phyloP scores from a whole-genome alignment of 2,329 filamentous ascomycete species.

The Plenodomus tracheiphilus region DNA sequence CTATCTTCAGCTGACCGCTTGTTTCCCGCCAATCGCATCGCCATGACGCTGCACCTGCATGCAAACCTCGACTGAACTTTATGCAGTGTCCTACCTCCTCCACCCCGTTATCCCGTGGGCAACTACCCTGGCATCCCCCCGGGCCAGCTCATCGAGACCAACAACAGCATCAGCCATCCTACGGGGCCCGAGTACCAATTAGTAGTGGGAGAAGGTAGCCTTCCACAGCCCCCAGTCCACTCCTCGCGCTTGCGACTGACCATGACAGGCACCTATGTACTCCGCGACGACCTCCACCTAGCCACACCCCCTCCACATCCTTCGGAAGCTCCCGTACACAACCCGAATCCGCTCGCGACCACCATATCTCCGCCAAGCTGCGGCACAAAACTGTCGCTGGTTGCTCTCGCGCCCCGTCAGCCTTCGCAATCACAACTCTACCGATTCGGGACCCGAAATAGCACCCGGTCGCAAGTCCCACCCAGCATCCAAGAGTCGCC shows the following conservation, averaged over 20 bases:
- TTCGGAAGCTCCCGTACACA: conserved; percentile 83
- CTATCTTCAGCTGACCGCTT: conserved; percentile 15
- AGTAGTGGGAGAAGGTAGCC: conserved; percentile 80
- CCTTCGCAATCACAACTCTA: conserved; percentile 49
- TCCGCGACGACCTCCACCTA: conserved; percentile 88
- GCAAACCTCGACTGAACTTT: conserved; percentile 28
- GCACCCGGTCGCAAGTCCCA: conserved; percentile 47
- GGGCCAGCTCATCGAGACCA: conserved; percentile 86
- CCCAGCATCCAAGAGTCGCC: conserved; percentile 52
- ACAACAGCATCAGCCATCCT: conserved; percentile 82
- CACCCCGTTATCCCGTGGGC: conserved; percentile 78
- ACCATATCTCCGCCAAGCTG: conserved; percentile 79
- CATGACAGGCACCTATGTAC: conserved; percentile 67
- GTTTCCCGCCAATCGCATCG: conserved; percentile 30
- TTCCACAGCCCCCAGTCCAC: background rate
- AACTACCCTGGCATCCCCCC: conserved; percentile 74
- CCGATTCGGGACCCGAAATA: conserved; percentile 47
- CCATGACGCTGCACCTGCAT: conserved; percentile 19
- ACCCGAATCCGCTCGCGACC: conserved; percentile 89
- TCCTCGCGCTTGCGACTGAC: conserved; percentile 7
- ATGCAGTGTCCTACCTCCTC: conserved; percentile 71
- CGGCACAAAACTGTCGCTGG: conserved; percentile 81
- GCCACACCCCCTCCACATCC: conserved; percentile 95
- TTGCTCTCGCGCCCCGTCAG: conserved; percentile 65
- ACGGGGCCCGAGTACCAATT: conserved; percentile 84